Evolutionary conservation across 2,329 filamentous ascomycete genomes (phyloP), one percentile per base, ranked within the genome.

Genomic region (Sordariomycetes sp.): DNA sequence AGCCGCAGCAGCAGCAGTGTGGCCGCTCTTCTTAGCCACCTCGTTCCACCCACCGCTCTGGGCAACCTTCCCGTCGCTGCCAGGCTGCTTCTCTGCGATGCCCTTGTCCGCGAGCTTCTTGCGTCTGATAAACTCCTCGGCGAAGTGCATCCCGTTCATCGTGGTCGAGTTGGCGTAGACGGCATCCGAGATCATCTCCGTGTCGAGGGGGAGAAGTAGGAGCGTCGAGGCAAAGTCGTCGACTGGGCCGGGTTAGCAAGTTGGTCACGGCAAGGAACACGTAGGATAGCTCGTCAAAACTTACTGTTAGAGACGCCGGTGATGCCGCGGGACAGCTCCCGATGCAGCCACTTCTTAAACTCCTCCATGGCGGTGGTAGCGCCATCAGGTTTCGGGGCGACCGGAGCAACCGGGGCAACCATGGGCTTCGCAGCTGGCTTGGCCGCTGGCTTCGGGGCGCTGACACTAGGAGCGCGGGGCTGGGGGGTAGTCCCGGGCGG

Each of bases 31-130:
- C 85, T 97, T 97, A 1, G 94, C 94, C 57, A 99, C 94, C 74
- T 97, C 94, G 65, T 81, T 96, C 94, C 94, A 99, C 22, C 93
- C 93, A 58, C 89, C 86, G 28, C 73, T 67, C 55, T 72, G 62
- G 70, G 76, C 61, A 65, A 71, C 59, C 67, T 79, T 68, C 61
- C 76, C 79, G 3, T 83, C 80, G 58, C 74, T 80, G 40, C 75
- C 74, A 18, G 83, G 79, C 58, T 88, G 82, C 65, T 89, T 87
- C 70, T 91, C 88, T 20, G 96, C 79, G 48, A 97, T 82, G 46
- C 94, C 94, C 76, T 92, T 94, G 65, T 97, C 93, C 0, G 94
- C 93, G 1, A 95, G 82, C 78, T 89, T 95, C 74, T 92, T 93
- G 65, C 93, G 91, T 37, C 92, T 88, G 60, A 97, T 83, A 68